These are phyloP conservation scores for Scheffersomyces lignicola DNA, from an alignment of 1,139 yeast genomes.

Conservation along the genomic window DNA sequence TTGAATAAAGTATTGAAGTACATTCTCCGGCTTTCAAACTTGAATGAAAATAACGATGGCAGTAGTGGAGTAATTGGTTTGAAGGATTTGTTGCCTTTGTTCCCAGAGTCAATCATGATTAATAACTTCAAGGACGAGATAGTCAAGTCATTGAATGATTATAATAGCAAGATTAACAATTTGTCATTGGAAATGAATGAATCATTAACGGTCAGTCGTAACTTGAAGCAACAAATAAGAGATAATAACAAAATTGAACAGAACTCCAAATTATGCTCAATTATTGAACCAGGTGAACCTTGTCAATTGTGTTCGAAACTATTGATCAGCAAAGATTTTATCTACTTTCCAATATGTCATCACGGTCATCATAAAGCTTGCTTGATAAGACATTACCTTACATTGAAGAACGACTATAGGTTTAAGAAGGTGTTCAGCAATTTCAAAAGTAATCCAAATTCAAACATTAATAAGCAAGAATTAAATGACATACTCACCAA, in stretches of 20 bases:
- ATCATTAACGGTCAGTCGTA: constrained; percentile 63
- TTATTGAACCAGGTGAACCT: constrained; percentile 81
- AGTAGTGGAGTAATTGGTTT: constrained; percentile 46
- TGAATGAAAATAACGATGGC: constrained; percentile 17
- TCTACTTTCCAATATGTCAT: constrained; percentile 80
- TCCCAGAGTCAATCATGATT: constrained; percentile 80
- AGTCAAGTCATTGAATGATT: constrained; percentile 71
- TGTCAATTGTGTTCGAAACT: constrained; percentile 72
- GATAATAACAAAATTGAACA: constrained; percentile 47
- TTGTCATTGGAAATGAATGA: constrained; percentile 77
- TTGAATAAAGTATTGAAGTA: constrained; percentile 26
- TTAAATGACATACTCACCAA: constrained; percentile 62
- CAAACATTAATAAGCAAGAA: constrained; percentile 33
- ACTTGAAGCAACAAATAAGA: constrained; percentile 59
- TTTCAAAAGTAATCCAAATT: constrained; percentile 43
- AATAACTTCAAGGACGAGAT: constrained; percentile 85
- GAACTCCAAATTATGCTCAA: constrained; percentile 31
- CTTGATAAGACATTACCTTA: constrained; percentile 57
- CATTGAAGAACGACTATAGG: constrained; percentile 64
- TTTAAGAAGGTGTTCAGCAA: constrained; percentile 61
- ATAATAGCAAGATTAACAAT: constrained; percentile 62
- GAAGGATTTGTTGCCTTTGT: constrained; percentile 79
- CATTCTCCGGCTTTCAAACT: constrained; percentile 25
- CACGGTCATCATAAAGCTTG: constrained; percentile 93
- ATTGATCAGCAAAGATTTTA: constrained; percentile 69